Evolutionary conservation across 163 green algal genomes (phyloP).

Genomic region (Scenedesmus sp.): DNA sequence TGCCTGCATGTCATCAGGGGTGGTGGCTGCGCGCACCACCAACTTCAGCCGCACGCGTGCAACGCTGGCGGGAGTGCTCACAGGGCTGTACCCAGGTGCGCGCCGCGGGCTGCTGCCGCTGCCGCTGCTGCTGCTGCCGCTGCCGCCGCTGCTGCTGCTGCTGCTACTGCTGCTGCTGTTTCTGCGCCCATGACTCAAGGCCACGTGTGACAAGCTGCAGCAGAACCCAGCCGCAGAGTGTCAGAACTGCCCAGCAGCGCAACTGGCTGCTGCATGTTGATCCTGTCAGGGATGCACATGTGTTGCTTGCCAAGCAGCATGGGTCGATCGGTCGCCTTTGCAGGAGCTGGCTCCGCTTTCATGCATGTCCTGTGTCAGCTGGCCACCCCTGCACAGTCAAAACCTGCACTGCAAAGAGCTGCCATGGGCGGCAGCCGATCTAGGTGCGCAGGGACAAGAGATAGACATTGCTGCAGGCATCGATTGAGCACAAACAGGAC

Average conservation of each 20-base stretch:
- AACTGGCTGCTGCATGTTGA: no score
- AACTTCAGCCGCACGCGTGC: constrained; percentile 80
- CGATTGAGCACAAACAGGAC: no score
- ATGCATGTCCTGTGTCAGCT: not conserved
- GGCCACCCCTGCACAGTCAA: no score
- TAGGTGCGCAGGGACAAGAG: no score
- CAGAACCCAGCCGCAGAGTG: no score
- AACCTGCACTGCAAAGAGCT: no score
- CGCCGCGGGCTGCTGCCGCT: not conserved
- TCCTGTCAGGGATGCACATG: no score
- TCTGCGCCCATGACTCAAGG: not conserved
- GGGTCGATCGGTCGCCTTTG: no score
- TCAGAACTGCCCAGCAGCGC: not conserved
- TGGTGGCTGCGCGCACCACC: constrained; percentile 73
- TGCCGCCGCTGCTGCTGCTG: not conserved
- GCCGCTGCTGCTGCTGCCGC: not conserved
- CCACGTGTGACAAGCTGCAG: no score
- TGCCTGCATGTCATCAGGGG: constrained; percentile 42
- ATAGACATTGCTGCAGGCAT: no score
- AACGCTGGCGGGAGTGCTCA: constrained; percentile 84
- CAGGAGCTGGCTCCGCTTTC: not conserved
- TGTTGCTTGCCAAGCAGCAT: no score
- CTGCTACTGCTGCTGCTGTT: not conserved
- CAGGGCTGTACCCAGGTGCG: constrained; percentile 76
- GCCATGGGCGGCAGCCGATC: no score